Percentiles rank a stretch among this genome's conserved stretches.
These are phyloP conservation scores for Colletotrichum gloeosporioides DNA, from an alignment of 2,329 filamentous ascomycete species.

Conservation along the genomic window DNA sequence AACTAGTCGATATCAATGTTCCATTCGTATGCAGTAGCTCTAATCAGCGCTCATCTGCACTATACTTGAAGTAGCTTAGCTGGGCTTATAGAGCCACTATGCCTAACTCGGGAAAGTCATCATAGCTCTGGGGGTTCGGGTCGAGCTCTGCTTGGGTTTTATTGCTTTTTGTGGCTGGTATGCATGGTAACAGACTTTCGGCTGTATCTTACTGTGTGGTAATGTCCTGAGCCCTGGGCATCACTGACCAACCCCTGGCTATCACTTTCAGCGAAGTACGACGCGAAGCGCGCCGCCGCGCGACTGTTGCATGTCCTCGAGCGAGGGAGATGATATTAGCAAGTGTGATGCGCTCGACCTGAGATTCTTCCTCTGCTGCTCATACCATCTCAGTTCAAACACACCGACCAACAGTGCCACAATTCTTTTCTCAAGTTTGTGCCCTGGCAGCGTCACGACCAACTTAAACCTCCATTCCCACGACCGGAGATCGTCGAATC, in stretches of 20 bases:
- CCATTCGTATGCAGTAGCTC: no score
- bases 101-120: no score
- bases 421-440: background rate
- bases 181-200: background rate
- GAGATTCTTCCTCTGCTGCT: rapidly evolving
- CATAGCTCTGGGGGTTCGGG: no score
- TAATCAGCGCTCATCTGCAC: no score
- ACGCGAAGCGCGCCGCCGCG: background rate
- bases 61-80: no score
- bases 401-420: background rate
- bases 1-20: no score
- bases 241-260: background rate
- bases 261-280: background rate
- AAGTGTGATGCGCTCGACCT: background rate
- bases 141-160: background rate
- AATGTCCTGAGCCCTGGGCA: background rate
- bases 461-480: background rate
- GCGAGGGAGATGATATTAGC: background rate
- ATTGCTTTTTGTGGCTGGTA: background rate
- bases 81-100: no score
- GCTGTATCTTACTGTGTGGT: background rate
- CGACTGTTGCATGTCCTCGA: background rate
- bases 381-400: background rate
- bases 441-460: background rate
- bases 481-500: background rate